These are phyloP conservation scores for Hibiscus trionum DNA, from an alignment of 345 rosid species.

Conservation along the genomic window DNA sequence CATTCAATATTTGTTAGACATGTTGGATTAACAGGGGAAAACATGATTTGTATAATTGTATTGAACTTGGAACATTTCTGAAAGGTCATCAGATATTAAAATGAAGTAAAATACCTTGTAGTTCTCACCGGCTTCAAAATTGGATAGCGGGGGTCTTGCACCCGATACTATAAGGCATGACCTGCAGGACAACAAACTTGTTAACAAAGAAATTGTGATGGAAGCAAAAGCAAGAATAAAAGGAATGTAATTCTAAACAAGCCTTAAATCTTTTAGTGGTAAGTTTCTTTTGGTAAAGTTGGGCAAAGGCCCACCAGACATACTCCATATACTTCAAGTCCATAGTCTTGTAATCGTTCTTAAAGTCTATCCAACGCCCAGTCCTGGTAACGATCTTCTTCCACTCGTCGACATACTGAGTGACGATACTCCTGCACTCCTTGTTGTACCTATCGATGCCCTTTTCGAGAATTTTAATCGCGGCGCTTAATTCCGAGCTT, in stretches of 20 bases:
- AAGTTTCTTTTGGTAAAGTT: constrained; percentile 69
- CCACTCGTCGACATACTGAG: constrained; percentile 87
- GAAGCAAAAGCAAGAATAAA: not conserved
- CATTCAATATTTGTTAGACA: constrained; percentile 9
- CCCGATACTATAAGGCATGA: constrained; percentile 96
- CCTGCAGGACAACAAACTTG: constrained; percentile 36
- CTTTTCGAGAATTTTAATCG: constrained; percentile 50
- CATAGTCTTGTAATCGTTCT: constrained; percentile 89
- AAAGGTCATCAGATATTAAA: not conserved
- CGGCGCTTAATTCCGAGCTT: constrained; percentile 55
- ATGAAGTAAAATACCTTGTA: constrained; percentile 44
- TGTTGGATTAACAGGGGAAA: not conserved
- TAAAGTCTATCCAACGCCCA: constrained; percentile 95
- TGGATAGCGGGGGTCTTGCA: constrained; percentile 84
- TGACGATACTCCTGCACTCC: constrained; percentile 83
- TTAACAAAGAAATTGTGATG: not conserved
- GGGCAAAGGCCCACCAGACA: constrained; percentile 92
- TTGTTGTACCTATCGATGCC: constrained; percentile 61
- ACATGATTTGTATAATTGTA: not conserved
- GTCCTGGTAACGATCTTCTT: constrained; percentile 69
- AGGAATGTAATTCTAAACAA: not conserved
- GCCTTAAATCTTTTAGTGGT: constrained; percentile 95
- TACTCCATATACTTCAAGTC: constrained; percentile 85
- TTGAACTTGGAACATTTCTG: not conserved
- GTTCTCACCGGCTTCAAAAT: constrained; percentile 85